Percentiles rank a stretch among this genome's conserved stretches.
These are phyloP conservation scores for Kazachstania sp. DNA, from an alignment of 1,139 yeast species.

Conservation along the genomic window DNA sequence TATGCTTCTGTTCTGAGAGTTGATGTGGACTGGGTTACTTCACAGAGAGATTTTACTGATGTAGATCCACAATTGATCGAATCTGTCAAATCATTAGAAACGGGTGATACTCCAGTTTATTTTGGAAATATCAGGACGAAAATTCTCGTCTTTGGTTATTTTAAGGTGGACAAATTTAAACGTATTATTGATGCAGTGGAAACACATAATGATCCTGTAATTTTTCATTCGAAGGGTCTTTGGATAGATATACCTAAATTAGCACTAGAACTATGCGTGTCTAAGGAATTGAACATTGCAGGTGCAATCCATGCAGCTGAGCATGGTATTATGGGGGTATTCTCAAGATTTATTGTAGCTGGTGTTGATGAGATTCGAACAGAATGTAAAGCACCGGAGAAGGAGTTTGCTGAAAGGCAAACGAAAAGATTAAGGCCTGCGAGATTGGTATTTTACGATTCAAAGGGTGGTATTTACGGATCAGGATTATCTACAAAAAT, in stretches of 20 bases:
- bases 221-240: constrained; percentile 63
- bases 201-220: constrained; percentile 79
- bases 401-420: constrained; percentile 74
- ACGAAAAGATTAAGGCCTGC: constrained; percentile 73
- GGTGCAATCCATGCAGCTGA: constrained; percentile 97
- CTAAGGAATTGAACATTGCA: constrained; percentile 58
- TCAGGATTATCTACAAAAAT: constrained; percentile 74
- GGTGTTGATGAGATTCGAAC: constrained; percentile 70
- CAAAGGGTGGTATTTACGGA: constrained; percentile 70
- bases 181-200: constrained; percentile 87
- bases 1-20: constrained; percentile 82
- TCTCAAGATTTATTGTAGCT: constrained; percentile 60
- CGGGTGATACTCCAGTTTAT: constrained; percentile 57
- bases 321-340: constrained; percentile 71
- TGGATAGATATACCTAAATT: constrained; percentile 78
- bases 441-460: constrained; percentile 72
- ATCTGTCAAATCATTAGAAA: constrained; percentile 44
- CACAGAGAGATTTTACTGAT: constrained; percentile 85
- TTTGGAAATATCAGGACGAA: constrained; percentile 69
- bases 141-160: constrained; percentile 81
- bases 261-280: constrained; percentile 50
- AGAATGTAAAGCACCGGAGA: constrained; percentile 95
- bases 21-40: constrained; percentile 87
- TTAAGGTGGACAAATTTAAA: constrained; percentile 68
- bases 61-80: constrained; percentile 80